These are phyloP conservation scores for Dendrostoma leiphaemia DNA, from an alignment of 2,329 filamentous ascomycete genomes.

Conservation along the genomic window DNA sequence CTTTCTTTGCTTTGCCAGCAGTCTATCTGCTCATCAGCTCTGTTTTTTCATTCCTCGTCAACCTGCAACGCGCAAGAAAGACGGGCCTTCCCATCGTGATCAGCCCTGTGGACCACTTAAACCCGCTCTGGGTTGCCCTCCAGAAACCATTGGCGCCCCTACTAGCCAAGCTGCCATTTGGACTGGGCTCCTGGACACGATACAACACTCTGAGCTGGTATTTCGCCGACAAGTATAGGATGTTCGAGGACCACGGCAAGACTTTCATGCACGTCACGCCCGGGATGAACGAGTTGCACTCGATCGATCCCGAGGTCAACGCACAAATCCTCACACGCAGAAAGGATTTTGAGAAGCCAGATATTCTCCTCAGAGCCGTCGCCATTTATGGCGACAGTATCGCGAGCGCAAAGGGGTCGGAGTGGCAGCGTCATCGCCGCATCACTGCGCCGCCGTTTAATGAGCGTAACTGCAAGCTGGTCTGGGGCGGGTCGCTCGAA, in stretches of 20 bases:
- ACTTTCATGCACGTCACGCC: conserved; percentile 4
- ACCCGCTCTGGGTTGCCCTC: background rate
- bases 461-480: background rate
- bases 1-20: background rate
- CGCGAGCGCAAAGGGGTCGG: background rate
- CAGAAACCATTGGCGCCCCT: background rate
- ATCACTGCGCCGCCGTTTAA: background rate
- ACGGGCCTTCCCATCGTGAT: conserved; percentile 2
- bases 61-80: background rate
- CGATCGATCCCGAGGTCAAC: conserved; percentile 5
- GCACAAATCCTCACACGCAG: background rate
- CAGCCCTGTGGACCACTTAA: background rate
- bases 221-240: conserved; percentile 5
- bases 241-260: background rate
- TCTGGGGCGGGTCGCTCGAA: background rate
- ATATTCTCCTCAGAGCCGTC: background rate
- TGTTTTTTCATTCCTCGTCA: background rate
- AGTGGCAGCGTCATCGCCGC: conserved; percentile 3
- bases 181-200: background rate
- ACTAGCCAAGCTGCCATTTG: background rate
- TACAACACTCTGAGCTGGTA: conserved; percentile 1
- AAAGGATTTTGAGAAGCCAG: background rate
- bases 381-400: conserved; percentile 2
- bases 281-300: background rate
- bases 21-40: background rate